phyloP scores from a whole-genome alignment of 768 basidiomycete genomes.

The Macrolepiota dolichaula region DNA sequence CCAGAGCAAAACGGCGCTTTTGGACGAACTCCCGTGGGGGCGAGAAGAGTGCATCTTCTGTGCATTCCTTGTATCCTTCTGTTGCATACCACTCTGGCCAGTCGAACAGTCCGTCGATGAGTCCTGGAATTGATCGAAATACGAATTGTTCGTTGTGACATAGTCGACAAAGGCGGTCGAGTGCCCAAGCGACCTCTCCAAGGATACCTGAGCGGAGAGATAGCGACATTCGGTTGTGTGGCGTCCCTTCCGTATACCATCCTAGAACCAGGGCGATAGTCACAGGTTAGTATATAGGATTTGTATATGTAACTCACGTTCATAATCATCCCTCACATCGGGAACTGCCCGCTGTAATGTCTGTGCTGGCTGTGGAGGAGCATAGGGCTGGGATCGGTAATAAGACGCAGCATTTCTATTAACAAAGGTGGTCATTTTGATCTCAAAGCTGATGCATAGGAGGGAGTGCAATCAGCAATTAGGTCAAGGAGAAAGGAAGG shows the following conservation, averaged over 20 bases:
- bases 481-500: neutral
- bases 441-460: neutral
- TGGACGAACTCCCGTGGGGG: constrained; percentile 44
- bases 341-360: constrained; percentile 29
- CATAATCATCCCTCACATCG: constrained; percentile 70
- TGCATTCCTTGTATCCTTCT: constrained; percentile 49
- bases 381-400: constrained; percentile 23
- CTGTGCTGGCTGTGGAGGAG: constrained; percentile 17
- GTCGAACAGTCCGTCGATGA: constrained; percentile 80
- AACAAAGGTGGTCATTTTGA: constrained; percentile 13
- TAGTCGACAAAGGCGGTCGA: constrained; percentile 82
- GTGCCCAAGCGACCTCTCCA: constrained; percentile 83
- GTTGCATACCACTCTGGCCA: constrained; percentile 84
- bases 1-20: constrained; percentile 74
- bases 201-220: constrained; percentile 82
- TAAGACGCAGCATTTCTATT: constrained; percentile 21
- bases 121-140: constrained; percentile 68
- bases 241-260: constrained; percentile 80
- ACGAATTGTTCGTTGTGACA: constrained; percentile 76
- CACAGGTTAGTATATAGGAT: constrained; percentile 6
- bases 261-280: constrained; percentile 36
- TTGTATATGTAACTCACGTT: constrained; percentile 44
- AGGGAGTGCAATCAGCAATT: neutral
- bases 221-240: constrained; percentile 88
- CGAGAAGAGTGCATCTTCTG: constrained; percentile 54